Evolutionary conservation across 495 filamentous ascomycete genomes (phyloP), one percentile per base, ranked within the genome.

Genomic region (Neurospora terricola): DNA sequence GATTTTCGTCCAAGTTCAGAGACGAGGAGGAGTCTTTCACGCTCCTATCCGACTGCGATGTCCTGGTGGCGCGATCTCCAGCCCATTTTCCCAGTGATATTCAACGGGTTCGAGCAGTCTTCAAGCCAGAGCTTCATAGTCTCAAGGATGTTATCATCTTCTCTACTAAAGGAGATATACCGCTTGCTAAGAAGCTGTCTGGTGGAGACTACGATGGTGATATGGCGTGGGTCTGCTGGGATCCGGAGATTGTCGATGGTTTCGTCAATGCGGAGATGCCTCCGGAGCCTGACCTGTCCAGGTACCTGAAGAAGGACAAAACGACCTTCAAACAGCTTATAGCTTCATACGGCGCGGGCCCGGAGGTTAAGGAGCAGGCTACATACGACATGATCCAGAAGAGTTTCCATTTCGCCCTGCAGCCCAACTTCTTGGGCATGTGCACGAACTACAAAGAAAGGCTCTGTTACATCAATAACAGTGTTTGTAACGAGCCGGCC

Each of bases 151-250:
- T 98, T 7, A 91, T 97, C 72, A 88, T 98, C 2, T 98, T 99
- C 76, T 86, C 96, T 0, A 86, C 86, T 0, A 88, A 87, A 75
- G 94, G 96, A 0, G 70, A 87, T 12, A 85, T 86, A 27, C 88
- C 93, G 0, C 86, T 97, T 1, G 96, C 94, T 0, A 87, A 90
- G 39, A 92, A 93, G 80, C 84, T 98, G 0, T 96, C 93, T 5
- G 96, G 95, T 16, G 96, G 96, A 10, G 96, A 99, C 81, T 98
- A 98, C 79, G 95, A 98, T 73, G 96, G 96, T 0, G 96, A 99
- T 75, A 91, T 86, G 48, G 92, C 90, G 0, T 96, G 94, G 94
- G 84, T 97, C 18, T 97, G 94, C 80, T 98, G 94, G 94, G 94
- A 98, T 73, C 84, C 85, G 3, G 82, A 82, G 1, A 88, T 98